Evolutionary conservation across 176 grass and related monocot species (phyloP), one percentile per base, ranked within the genome.

Genomic region (Saccharum officinarum): DNA sequence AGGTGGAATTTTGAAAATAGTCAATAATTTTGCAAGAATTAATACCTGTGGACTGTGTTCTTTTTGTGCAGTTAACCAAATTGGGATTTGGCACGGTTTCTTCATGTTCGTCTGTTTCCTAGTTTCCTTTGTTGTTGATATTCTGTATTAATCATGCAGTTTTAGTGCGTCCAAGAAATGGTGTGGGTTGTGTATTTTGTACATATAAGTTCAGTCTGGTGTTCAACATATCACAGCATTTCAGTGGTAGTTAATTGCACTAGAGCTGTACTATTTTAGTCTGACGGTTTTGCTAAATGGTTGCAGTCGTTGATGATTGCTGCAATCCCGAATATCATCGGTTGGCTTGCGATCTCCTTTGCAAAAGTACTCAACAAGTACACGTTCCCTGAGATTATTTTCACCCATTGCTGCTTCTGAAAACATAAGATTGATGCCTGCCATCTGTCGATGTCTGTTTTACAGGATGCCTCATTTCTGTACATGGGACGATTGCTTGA

Each of bases 341-440:
- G 97, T 30, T 99, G 92, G 93, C 90, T 99, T 50, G 93, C 92
- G 26, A 99, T 99, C 78, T 99, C 97, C 49, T 96, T 99, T 3
- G 97, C 97, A 22, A 90, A 94, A 83, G 97, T 99, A 84, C 6
- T 90, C 57, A 7, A 67, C 52, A 46, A 49, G 42, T 65, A n/a
- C 55, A 44, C 44, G 44, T 12, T 28, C 47, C 55, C 10, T 68
- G 41, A 13, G 31, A 14, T 75, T 37, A 30, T 44, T 82, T 81
- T 75, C 45, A 45, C 14, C 25, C 11, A 17, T 36, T 57, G 17
- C 14, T 44, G 55, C 73, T 71, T 77, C 67, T 49, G 44, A 62
- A 13, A 61, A 77, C 60, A 20, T 23, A 7, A 38, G 9, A 18
- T 8, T 36, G 11, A 44, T 63, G 5, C 15, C n/a, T 77, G 16